phyloP scores from a whole-genome alignment of 2,329 filamentous ascomycete genomes.

The Microascus cirrosus region DNA sequence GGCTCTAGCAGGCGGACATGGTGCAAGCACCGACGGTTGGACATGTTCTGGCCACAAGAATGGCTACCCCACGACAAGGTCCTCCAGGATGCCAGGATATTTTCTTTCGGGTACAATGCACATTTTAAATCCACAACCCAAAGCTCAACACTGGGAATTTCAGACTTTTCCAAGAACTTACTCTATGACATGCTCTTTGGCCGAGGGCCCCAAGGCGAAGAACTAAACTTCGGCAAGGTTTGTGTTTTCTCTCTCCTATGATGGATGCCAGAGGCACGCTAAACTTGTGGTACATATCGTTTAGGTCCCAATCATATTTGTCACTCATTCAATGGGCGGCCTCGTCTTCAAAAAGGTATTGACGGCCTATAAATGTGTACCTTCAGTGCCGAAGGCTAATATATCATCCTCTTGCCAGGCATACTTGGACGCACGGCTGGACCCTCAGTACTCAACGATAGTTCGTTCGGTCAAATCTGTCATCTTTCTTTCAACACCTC shows the following conservation, averaged over 20 bases:
- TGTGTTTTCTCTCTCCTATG: slow-evolving; percentile 2
- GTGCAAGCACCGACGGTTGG: slow-evolving; percentile 18
- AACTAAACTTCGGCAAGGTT: background rate
- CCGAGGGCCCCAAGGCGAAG: background rate
- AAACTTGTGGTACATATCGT: too few relatives aligned
- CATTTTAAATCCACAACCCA: slow-evolving; percentile 13
- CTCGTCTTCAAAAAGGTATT: slow-evolving; percentile 22
- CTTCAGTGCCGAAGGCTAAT: too few relatives aligned
- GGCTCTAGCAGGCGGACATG: slow-evolving; percentile 29
- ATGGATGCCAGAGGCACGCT: too few relatives aligned
- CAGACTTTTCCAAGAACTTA: slow-evolving; percentile 18
- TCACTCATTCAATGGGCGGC: slow-evolving; percentile 18
- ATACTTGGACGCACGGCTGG: too few relatives aligned
- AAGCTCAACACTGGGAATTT: background rate
- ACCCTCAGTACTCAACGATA: slow-evolving; percentile 3
- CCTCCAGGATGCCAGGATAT: slow-evolving; percentile 15
- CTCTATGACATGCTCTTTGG: slow-evolving; percentile 1
- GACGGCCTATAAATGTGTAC: too few relatives aligned
- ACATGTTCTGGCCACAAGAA: slow-evolving; percentile 25
- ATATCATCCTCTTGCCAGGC: too few relatives aligned
- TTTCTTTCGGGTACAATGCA: slow-evolving; percentile 20
- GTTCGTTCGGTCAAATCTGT: slow-evolving; percentile 13
- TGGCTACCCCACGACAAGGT: slow-evolving; percentile 23
- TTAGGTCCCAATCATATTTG: slow-evolving; percentile 14
- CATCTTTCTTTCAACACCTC: slow-evolving; percentile 23